Percentiles rank a stretch among this genome's conserved stretches.
Conservation (phyloP, 805 yeast genomes). For the Myxozyma nipponensis region DNA sequence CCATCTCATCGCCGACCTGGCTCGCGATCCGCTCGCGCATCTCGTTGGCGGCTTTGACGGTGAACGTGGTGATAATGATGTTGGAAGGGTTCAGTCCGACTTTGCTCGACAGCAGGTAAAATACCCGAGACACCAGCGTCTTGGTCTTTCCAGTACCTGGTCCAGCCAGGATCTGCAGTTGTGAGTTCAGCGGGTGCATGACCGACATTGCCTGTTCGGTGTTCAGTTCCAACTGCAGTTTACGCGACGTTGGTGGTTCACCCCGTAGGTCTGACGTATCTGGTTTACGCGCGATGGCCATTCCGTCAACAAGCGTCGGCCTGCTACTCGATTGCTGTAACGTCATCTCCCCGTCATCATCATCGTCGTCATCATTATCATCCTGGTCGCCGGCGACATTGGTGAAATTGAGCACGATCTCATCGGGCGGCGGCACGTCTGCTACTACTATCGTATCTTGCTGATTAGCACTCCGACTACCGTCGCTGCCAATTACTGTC, state of each 20-base stretch:
- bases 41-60: constrained; percentile 88
- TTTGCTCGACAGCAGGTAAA: constrained; percentile 44
- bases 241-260: constrained; percentile 1
- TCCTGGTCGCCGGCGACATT: no score
- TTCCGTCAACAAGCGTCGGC: no score
- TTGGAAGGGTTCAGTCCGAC: constrained; percentile 53
- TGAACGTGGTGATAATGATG: constrained; percentile 85
- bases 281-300: no score
- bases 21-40: constrained; percentile 59
- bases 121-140: constrained; percentile 73
- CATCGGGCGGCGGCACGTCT: no score
- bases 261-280: no score
- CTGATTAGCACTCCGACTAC: no score
- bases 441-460: no score
- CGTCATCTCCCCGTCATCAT: neutral
- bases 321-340: neutral
- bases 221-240: constrained; percentile 34
- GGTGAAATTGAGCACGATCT: no score
- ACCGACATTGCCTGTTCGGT: constrained; percentile 47
- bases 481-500: no score
- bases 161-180: constrained; percentile 56
- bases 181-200: constrained; percentile 40
- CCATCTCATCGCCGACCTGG: constrained; percentile 30
- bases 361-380: no score
- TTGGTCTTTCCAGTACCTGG: constrained; percentile 79